phyloP scores from a whole-genome alignment of 225 moss, liverwort and hornwort species.

The Lunularia cruciata region DNA sequence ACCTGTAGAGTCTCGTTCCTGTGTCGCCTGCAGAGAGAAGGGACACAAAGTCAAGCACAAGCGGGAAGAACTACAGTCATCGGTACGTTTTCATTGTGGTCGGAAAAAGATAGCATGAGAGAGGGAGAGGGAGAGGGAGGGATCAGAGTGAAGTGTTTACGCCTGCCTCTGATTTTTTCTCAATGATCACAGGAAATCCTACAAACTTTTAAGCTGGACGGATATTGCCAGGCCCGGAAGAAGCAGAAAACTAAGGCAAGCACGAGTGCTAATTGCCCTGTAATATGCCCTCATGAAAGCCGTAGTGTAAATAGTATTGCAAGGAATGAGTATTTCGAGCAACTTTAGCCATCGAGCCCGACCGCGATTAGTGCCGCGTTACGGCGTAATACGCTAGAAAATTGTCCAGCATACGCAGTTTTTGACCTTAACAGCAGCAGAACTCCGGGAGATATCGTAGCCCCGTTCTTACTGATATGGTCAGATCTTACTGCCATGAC shows the following conservation, averaged over 20 bases:
- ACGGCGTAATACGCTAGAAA: too few relatives aligned
- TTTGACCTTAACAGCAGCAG: too few relatives aligned
- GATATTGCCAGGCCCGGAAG: constrained; percentile 28
- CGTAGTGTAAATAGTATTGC: too few relatives aligned
- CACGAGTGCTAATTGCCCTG: neutral
- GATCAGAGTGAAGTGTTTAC: neutral
- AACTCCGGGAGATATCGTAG: too few relatives aligned
- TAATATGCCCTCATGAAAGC: neutral
- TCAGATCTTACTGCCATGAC: too few relatives aligned
- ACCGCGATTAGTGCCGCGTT: too few relatives aligned
- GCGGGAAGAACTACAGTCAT: constrained; percentile 31
- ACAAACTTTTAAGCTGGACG: constrained; percentile 24
- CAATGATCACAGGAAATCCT: constrained; percentile 22
- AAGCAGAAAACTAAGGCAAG: constrained; percentile 37
- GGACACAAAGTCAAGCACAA: constrained; percentile 27
- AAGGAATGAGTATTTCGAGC: too few relatives aligned
- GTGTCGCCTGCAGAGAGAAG: constrained; percentile 36
- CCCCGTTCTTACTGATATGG: too few relatives aligned
- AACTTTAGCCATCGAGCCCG: too few relatives aligned
- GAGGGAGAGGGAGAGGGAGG: neutral
- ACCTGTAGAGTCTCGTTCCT: constrained; percentile 24
- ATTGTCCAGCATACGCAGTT: too few relatives aligned
- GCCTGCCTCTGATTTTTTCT: constrained; percentile 6
- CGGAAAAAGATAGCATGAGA: neutral
- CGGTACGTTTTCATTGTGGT: constrained; percentile 22